Evolutionary conservation across 2,329 filamentous ascomycete genomes (phyloP), one percentile per base, ranked within the genome.

Genomic region (Diaporthe caulivora): DNA sequence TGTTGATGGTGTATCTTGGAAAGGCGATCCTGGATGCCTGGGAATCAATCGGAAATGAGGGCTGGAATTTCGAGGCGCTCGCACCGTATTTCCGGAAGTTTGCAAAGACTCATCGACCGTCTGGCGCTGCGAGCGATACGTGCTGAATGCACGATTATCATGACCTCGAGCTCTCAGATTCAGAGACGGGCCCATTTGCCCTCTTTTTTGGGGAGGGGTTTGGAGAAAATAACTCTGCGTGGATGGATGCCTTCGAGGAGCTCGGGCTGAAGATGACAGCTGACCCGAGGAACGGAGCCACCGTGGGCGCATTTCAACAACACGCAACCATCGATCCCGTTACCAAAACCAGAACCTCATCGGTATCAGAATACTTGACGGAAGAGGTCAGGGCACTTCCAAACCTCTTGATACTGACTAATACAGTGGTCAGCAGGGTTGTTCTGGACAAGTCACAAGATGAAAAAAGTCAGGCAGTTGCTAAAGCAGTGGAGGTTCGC

Each of bases 191-290:
- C 0, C 84, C 83, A 2, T 44, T 85, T 3, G 79, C 82, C 3
- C 76, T 84, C 29, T 83, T 81, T 3, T 82, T 80, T 72, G 42
- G 80, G 58, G 81, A 84, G 51, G 80, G 79, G 1, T 82, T 83
- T 70, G 74, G 77, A 18, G 44, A 76, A 8, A 77, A 76, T 54
- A 82, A 84, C 70, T 76, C 80, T 44, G 81, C 81, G 1, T 85
- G 83, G 83, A 77, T 82, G 67, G 76, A 82, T 64, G 79, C 81
- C 1, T 85, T 85, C 71, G 77, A 76, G 15, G 76, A 76, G 18
- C 51, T 74, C 4, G 70, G 72, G 6, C 62, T 74, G 49, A 49
- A 57, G 34, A 47, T 57, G 51, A 18, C 49, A 42, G 42, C n/a
- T 29, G 72, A 74, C 34, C 72, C 70, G 9, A n/a, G 72, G n/a